Conservation (phyloP, 2,329 filamentous ascomycete genomes). For the Mollisiaceae sp. region DNA sequence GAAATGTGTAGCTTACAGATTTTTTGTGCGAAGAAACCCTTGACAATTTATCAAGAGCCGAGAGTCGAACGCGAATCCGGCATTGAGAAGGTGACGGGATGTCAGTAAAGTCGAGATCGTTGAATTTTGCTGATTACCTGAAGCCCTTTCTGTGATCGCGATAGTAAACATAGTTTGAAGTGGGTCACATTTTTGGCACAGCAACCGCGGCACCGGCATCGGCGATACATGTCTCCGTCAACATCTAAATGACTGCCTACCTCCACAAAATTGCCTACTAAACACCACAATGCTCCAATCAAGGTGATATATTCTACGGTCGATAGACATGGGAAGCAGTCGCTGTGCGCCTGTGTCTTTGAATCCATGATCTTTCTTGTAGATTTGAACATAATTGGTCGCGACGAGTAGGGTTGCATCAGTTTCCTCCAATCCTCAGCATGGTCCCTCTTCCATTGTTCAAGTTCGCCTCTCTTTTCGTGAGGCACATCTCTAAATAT, state of each 20-base stretch:
- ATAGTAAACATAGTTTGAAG: slow-evolving; percentile 16
- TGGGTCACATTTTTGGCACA: slow-evolving; percentile 9
- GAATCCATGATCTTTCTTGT: slow-evolving; percentile 2
- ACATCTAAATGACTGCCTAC: slow-evolving; percentile 5
- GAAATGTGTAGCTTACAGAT: slow-evolving; percentile 3
- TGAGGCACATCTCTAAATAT: slow-evolving; percentile 72
- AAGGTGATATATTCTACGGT: neutral
- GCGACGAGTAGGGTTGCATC: neutral
- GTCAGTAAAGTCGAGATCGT: neutral
- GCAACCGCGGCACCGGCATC: slow-evolving; percentile 10
- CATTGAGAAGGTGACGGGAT: neutral
- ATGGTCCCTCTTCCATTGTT: slow-evolving; percentile 72
- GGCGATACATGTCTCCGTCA: neutral
- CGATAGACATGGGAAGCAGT: slow-evolving; percentile 2
- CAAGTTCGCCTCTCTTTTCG: slow-evolving; percentile 68
- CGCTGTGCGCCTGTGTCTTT: slow-evolving; percentile 13
- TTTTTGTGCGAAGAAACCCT: neutral
- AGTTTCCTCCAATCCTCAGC: slow-evolving; percentile 18
- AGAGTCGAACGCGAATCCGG: neutral
- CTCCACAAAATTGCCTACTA: neutral
- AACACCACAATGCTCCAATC: neutral
- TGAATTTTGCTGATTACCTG: neutral
- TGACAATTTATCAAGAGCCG: neutral
- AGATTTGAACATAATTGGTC: neutral
- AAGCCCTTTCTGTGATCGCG: slow-evolving; percentile 3